Evolutionary conservation across 495 filamentous ascomycete genomes (phyloP).

Genomic region (Penicillium alfredii): DNA sequence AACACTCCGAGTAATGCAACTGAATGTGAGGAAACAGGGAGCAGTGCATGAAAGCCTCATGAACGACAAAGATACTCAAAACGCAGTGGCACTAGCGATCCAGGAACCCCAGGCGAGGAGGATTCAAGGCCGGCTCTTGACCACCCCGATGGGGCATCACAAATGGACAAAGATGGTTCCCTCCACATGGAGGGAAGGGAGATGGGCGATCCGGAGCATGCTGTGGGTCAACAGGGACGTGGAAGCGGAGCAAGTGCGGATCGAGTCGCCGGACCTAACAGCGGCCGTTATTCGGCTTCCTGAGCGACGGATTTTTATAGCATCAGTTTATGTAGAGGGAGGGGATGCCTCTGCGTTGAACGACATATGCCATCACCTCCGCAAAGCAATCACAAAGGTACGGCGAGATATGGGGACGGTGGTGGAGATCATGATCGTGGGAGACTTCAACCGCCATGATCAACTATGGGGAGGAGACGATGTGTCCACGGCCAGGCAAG

Average conservation of each 20-base stretch:
- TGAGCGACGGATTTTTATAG: slow-evolving; percentile 18
- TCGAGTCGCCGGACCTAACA: slow-evolving; percentile 24
- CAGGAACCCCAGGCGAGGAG: slow-evolving; percentile 23
- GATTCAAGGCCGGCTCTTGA: slow-evolving; percentile 18
- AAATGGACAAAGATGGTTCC: slow-evolving; percentile 29
- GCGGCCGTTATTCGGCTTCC: slow-evolving; percentile 20
- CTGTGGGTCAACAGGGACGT: slow-evolving; percentile 27
- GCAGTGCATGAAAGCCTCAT: slow-evolving; percentile 23
- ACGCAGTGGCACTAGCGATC: slow-evolving; percentile 19
- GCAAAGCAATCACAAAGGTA: slow-evolving; percentile 11
- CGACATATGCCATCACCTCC: slow-evolving; percentile 8
- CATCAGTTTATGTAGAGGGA: slow-evolving; percentile 24
- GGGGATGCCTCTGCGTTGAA: slow-evolving; percentile 6
- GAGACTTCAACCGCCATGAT: slow-evolving; percentile 34
- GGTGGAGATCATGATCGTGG: slow-evolving; percentile 21
- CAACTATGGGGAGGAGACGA: slow-evolving; percentile 34
- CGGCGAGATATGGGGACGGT: slow-evolving; percentile 9
- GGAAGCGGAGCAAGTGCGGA: slow-evolving; percentile 20
- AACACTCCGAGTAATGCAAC: slow-evolving; percentile 21
- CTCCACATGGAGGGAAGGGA: slow-evolving; percentile 13
- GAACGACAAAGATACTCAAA: slow-evolving; percentile 20
- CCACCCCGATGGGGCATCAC: slow-evolving; percentile 21
- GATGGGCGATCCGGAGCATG: slow-evolving; percentile 27
- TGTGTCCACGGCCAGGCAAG: slow-evolving; percentile 22
- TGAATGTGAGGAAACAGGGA: slow-evolving; percentile 27